Evolutionary conservation across 2,329 filamentous ascomycete genomes (phyloP), one percentile per base, ranked within the genome.

Genomic region (Aspergillus novoparasiticus): DNA sequence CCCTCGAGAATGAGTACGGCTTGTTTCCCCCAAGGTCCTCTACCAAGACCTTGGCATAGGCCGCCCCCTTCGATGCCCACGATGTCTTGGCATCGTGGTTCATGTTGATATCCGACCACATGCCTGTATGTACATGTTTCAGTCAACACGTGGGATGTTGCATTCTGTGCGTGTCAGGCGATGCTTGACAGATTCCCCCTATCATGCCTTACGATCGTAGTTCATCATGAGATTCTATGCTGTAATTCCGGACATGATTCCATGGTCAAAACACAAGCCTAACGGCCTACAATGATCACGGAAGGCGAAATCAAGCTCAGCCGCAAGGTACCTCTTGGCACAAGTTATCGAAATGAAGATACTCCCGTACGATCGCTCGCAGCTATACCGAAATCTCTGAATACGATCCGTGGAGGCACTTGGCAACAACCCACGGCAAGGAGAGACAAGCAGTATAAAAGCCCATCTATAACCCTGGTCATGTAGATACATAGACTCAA

Each of bases 21-120:
- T 50, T 56, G 34, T 53, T 39, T 60, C 69, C 61, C 58, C 54
- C 69, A 68, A 72, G 66, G 70, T 71, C 66, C 71, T 63, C 51
- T 39, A 32, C 39, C 36, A 55, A 55, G 51, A 32, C 59, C 59
- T 61, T 61, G 54, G 59, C 58, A 41, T 50, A 14, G 16, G 21
- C 26, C 46, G 32, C 34, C 11, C 32, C 32, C 9, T 30, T 34
- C 32, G 6, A 46, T 14, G 39, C 48, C 48, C 48, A 51, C 21
- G 39, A 28, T 36, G 16, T 51, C 43, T 51, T 57, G 59, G 59
- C 51, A 61, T 28, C 16, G 12, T 21, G 14, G 43, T 41, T 55
- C 12, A 55, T 55, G 21, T n/a, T 55, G 32, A 26, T 39, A 36
- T 55, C 51, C n/a, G 34, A 23, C 8, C 11, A 55, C 32, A 28